Evolutionary conservation across 345 rosid species (phyloP).

Genomic region (Limnanthes douglasii): DNA sequence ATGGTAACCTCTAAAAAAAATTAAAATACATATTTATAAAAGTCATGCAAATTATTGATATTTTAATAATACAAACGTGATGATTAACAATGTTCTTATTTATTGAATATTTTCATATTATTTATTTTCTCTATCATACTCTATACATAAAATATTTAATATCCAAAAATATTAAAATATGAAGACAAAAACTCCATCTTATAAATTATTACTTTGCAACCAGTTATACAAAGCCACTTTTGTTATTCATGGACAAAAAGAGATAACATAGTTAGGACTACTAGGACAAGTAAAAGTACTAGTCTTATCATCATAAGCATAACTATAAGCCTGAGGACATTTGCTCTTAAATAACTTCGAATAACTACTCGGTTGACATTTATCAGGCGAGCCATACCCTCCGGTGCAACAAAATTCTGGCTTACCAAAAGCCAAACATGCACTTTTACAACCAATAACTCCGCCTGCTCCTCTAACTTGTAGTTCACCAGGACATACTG

Average conservation of each 20-base stretch:
- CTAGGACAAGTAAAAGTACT: constrained; percentile 20
- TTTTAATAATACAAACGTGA: too few relatives aligned
- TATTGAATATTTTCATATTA: too few relatives aligned
- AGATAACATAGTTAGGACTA: constrained; percentile 20
- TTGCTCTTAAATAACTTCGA: constrained; percentile 26
- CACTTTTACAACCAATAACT: constrained; percentile 34
- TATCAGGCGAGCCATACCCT: constrained; percentile 18
- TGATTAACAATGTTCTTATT: too few relatives aligned
- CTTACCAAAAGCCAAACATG: constrained; percentile 23
- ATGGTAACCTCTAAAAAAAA: too few relatives aligned
- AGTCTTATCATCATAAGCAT: constrained; percentile 35
- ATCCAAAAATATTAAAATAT: too few relatives aligned
- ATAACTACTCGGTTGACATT: constrained; percentile 31
- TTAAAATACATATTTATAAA: too few relatives aligned
- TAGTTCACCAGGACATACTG: constrained; percentile 20
- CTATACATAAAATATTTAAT: too few relatives aligned
- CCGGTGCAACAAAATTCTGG: constrained; percentile 34
- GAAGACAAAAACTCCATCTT: too few relatives aligned
- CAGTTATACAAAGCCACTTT: too few relatives aligned
- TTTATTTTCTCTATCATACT: too few relatives aligned
- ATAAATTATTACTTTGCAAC: too few relatives aligned
- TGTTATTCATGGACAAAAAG: constrained; percentile 27
- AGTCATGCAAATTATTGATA: too few relatives aligned
- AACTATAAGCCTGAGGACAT: constrained; percentile 31
- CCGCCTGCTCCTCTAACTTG: constrained; percentile 13